Evolutionary conservation across 2,329 filamentous ascomycete genomes (phyloP).

Genomic region (Phialophora chinensis): DNA sequence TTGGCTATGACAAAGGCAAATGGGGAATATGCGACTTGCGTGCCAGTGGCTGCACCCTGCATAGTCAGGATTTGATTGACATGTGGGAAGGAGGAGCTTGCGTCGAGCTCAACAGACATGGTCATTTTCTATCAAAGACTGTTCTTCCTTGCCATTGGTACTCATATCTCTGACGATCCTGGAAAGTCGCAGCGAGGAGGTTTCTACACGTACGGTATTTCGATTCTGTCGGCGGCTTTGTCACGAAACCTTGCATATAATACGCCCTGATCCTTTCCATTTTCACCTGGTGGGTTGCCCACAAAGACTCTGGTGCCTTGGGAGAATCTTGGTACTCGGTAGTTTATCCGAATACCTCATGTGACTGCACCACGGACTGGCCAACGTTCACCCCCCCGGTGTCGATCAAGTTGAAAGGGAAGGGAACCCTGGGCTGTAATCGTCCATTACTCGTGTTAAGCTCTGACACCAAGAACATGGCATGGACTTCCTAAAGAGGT

Average conservation of each 20-base stretch:
- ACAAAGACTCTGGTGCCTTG: not conserved
- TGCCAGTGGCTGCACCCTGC: not conserved
- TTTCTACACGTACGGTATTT: not conserved
- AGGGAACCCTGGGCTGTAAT: not conserved
- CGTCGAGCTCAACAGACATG: not conserved
- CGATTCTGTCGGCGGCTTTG: not conserved
- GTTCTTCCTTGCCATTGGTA: not conserved
- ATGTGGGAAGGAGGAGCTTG: not conserved
- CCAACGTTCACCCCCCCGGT: not conserved
- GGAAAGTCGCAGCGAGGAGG: not conserved
- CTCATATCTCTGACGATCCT: not conserved
- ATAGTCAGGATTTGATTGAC: not conserved
- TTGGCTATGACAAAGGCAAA: conserved; percentile 4
- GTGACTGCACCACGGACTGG: not conserved
- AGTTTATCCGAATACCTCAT: not conserved
- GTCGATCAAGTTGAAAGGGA: not conserved
- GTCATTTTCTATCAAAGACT: not conserved
- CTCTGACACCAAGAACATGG: not conserved
- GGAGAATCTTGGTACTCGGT: not conserved
- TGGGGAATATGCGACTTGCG: not conserved
- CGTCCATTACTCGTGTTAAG: not conserved
- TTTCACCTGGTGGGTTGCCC: not conserved
- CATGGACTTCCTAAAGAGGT: not conserved
- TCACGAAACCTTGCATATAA: not conserved
- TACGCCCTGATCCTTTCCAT: not conserved